Evolutionary conservation across 106 monocot species (phyloP), one percentile per base, ranked within the genome.

Genomic region (Allium fistulosum): DNA sequence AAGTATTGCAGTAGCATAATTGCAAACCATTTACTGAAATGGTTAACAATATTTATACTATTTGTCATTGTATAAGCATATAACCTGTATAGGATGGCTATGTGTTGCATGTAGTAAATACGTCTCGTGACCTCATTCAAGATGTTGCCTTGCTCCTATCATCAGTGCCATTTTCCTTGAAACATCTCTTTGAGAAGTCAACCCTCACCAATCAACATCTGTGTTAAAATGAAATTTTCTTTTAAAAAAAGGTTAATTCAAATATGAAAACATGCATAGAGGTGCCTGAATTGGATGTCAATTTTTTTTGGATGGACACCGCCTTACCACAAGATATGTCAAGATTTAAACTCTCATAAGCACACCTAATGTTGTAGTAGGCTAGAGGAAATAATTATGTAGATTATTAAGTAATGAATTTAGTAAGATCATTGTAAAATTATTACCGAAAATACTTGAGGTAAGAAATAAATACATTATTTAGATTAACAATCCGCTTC

Each of bases 121-220:
- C 72, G 92, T 99, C 71, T 93, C 93, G 74, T 99, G 90, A 51
- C 92, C 99, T 78, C 84, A 99, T 76, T 99, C 93, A 76, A 99
- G 92, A 65, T 93, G 99, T 8, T 69, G 87, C 47, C 90, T 85
- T 69, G 92, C 99, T 51, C 99, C 99, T 58, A 85, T 85, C 61
- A 93, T 84, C 64, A 99, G 52, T 59, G 93, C 84, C 81, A 90
- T 99, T 82, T 80, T 99, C 63, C 74, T 99, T 66, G 90, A 87
- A 67, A 79, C 53, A 49, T 87, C 92, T 57, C 51, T 67, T 17
- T 62, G 82, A 76, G 57, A 46, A 48, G 52, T 69, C 10, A 79
- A 83, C 64, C 75, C 63, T 99, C 99, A 51, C 79, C 79, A 74
- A 80, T 83, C 63, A 93, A 79, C 74, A 82, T 77, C 99, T 99